Conservation (phyloP, 495 filamentous ascomycete species). For the Penicillium malachiteum region DNA sequence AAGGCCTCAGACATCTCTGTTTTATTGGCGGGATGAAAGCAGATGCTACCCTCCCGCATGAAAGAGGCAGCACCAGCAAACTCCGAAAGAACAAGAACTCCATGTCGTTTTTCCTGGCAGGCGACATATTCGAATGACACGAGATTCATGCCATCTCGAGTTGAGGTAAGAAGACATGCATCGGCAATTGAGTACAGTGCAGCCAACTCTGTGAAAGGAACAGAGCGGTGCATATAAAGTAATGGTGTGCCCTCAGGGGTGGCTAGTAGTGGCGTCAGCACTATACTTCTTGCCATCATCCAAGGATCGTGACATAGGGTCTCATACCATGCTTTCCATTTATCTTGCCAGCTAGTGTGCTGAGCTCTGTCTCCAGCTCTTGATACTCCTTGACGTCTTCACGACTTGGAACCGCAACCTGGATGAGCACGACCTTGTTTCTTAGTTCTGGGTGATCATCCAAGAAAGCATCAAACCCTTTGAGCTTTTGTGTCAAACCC, state of each 20-base stretch:
- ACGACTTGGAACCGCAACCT: slow-evolving; percentile 88
- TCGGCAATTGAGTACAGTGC: slow-evolving; percentile 89
- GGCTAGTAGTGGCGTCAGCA: slow-evolving; percentile 47
- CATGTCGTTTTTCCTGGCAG: slow-evolving; percentile 77
- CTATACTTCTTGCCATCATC: too few species aligned
- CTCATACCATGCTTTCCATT: slow-evolving; percentile 62
- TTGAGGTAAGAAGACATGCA: slow-evolving; percentile 85
- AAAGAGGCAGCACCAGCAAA: slow-evolving; percentile 89
- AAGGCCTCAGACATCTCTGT: slow-evolving; percentile 5
- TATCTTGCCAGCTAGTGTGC: slow-evolving; percentile 86
- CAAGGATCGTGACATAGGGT: not conserved
- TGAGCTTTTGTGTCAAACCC: slow-evolving; percentile 90
- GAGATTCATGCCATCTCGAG: slow-evolving; percentile 95
- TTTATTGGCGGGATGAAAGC: slow-evolving; percentile 67
- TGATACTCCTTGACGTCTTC: slow-evolving; percentile 97
- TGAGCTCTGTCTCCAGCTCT: slow-evolving; percentile 84
- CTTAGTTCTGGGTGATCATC: slow-evolving; percentile 90
- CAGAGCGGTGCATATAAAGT: slow-evolving; percentile 90
- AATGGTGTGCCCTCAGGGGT: slow-evolving; percentile 92
- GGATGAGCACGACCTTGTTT: slow-evolving; percentile 86
- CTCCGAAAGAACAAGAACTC: slow-evolving; percentile 88
- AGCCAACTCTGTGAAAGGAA: slow-evolving; percentile 85
- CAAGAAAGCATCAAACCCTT: slow-evolving; percentile 86
- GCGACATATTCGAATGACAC: slow-evolving; percentile 97
- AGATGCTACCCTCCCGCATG: slow-evolving; percentile 72